phyloP scores from a whole-genome alignment of 495 filamentous ascomycete genomes.

The Podospora didyma region DNA sequence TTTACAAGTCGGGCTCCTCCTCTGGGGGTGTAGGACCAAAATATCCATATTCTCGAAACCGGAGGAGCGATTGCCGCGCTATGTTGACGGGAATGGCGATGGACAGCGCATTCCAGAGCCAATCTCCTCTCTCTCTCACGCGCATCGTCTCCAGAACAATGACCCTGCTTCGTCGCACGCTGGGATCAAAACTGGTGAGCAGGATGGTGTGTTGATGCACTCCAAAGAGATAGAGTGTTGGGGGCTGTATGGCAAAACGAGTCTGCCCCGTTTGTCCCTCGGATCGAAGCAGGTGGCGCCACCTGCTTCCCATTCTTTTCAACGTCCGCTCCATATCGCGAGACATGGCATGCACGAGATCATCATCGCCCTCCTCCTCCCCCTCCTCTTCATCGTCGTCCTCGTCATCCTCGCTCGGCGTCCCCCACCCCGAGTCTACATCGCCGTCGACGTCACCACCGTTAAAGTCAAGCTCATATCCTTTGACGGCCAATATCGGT shows the following conservation, averaged over 20 bases:
- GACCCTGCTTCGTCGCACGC: slow-evolving; percentile 9
- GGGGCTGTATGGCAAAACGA: slow-evolving; percentile 10
- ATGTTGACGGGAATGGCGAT: slow-evolving; percentile 27
- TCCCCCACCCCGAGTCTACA: background rate
- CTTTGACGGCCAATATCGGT: slow-evolving; percentile 15
- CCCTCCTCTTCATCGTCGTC: background rate
- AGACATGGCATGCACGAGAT: slow-evolving; percentile 7
- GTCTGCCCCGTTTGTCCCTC: background rate
- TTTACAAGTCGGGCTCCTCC: slow-evolving; percentile 28
- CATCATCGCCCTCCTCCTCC: background rate
- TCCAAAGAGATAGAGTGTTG: slow-evolving; percentile 26
- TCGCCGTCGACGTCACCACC: background rate
- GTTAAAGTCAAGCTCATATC: slow-evolving; percentile 13
- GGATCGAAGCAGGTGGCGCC: slow-evolving; percentile 13
- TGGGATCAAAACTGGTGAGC: slow-evolving; percentile 24
- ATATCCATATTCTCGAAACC: slow-evolving; percentile 3
- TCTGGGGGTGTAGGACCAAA: background rate
- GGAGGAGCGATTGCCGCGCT: slow-evolving; percentile 15
- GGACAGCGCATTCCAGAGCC: slow-evolving; percentile 32
- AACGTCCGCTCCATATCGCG: slow-evolving; percentile 15
- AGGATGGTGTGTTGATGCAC: slow-evolving; percentile 26
- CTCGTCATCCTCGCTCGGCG: background rate
- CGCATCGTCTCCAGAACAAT: slow-evolving; percentile 17
- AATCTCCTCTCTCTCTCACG: slow-evolving; percentile 23
- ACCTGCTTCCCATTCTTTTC: slow-evolving; percentile 11